Evolutionary conservation across 495 filamentous ascomycete genomes (phyloP), one percentile per base, ranked within the genome.

Genomic region (Penicillium fimorum): DNA sequence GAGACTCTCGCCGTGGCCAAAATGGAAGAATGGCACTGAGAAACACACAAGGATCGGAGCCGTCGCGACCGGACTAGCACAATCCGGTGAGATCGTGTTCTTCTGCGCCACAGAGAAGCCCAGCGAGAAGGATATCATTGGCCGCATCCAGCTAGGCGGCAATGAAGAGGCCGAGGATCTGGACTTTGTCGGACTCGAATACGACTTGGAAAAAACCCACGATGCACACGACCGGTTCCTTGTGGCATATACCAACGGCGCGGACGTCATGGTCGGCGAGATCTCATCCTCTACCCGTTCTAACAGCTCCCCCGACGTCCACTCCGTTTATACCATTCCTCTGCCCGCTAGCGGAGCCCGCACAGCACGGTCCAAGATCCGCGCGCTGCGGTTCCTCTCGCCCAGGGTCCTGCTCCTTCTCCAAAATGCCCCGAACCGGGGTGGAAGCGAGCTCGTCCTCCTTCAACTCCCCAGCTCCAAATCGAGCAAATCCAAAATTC

Each of bases 141-240:
- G 84, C 11, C 82, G 84, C 43, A 82, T 96, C 44, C 76, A 83
- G n/a, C 76, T 87, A 33, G 71, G 70, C 9, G 79, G 71, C 52
- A 75, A 75, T 32, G 76, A 85, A 62, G 91, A 97, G 73, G 89
- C 87, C 22, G 87, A 84, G 68, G 94, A 97, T 74, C 61, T 95
- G 45, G 92, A 96, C 67, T 82, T 95, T 32, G 75, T 83, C 20
- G 82, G 84, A 58, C 65, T 77, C n/a, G 70, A 78, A 25, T 5
- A 57, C 24, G 65, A 66, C 25, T 32, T 57, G 2, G 62, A 65
- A 5, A 44, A 57, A 37, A 57, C 45, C 12, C 48, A 41, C 50
- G 62, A 70, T 47, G 62, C 66, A 4, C 55, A 67, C 13, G 81
- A 81, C 22, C 80, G 79, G 37, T 92, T 88, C 68, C 77, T 84